Percentiles rank a stretch among this genome's conserved stretches.
Evolutionary conservation across 2,329 filamentous ascomycete species (phyloP).

Genomic region (Calonectria ilicicola): DNA sequence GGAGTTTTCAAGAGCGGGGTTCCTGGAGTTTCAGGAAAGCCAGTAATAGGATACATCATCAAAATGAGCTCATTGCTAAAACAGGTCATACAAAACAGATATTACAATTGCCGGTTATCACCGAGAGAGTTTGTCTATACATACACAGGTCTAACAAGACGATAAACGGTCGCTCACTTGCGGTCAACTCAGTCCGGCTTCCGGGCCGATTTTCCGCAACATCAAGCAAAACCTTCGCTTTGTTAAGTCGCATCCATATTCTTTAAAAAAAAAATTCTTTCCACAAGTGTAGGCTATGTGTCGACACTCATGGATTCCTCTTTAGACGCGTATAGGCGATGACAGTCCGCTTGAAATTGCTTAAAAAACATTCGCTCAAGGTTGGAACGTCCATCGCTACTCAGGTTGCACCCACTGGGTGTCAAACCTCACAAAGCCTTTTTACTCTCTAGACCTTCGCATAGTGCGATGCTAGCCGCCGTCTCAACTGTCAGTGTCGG

Average conservation of each 20-base stretch:
- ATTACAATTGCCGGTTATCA: constrained; percentile 43
- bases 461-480: constrained; percentile 2
- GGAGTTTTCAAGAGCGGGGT: neutral
- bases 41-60: neutral
- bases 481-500: constrained; percentile 39
- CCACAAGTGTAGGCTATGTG: constrained; percentile 26
- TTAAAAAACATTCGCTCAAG: constrained; percentile 31
- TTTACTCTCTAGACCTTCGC: constrained; percentile 9
- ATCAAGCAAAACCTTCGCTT: constrained; percentile 11
- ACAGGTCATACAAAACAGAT: constrained; percentile 34
- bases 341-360: constrained; percentile 30
- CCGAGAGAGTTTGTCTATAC: constrained; percentile 37
- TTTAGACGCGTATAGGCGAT: constrained; percentile 25
- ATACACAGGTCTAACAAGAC: constrained; percentile 34
- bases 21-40: neutral
- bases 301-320: constrained; percentile 22
- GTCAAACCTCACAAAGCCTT: constrained; percentile 19
- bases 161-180: neutral
- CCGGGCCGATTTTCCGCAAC: constrained; percentile 11
- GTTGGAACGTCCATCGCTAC: constrained; percentile 28
- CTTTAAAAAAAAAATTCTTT: constrained; percentile 24
- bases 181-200: neutral
- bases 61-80: neutral
- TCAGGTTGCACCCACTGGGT: constrained; percentile 21
- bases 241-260: constrained; percentile 29